Base-by-base conservation (phyloP, 495 filamentous ascomycete genomes). In the Neurospora cerealis region DNA sequence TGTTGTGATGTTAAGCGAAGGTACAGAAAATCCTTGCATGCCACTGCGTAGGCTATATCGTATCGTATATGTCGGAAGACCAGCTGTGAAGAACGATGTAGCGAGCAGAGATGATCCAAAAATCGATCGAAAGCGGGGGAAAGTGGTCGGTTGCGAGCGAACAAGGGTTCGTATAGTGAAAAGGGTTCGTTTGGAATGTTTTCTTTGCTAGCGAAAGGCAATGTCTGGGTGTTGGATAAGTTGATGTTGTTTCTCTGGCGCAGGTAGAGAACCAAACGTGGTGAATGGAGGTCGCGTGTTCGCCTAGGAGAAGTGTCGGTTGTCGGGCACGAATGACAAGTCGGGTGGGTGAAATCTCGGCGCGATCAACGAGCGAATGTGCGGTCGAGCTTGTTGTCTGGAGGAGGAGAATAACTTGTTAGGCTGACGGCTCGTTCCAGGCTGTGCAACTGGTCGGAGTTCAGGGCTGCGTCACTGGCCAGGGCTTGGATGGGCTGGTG, bases 1-100 rank as follows among this genome's bases (percentile, higher is more conserved):
- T 17, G 70, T 62, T 36, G 40, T 17, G 70, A 74, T 71, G 72
- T 72, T 73, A 38, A 62, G 36, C 21, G 42, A 73, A 19, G 73
- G 71, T 9, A 34, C 13, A 62, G 28, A 34, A 36, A 66, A 17
- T 34, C 15, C 28, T 34, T 66, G 54, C 54, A 66, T 66, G 54
- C 54, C 54, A 19, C 54, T 6, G 6, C 28, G 28, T 66, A 34
- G 28, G 13, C 24, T 62, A 32, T 62, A 62, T 62, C 24, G 54
- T 32, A 8, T 32, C 13, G 54, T 66, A 66, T 34, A 34, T 66
- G 54, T 66, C 54, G 54, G 17, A 54, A 13, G 11, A 54, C 21
- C 4, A 8, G 46, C n/a, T 4, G 28, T 34, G 5, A 5, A 21
- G 24, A 32, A 24, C 48, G 48, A 60, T 66, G 54, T 17, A 66